These are phyloP conservation scores for Pholiota microspora DNA, from an alignment of 768 basidiomycete species.

Conservation along the genomic window DNA sequence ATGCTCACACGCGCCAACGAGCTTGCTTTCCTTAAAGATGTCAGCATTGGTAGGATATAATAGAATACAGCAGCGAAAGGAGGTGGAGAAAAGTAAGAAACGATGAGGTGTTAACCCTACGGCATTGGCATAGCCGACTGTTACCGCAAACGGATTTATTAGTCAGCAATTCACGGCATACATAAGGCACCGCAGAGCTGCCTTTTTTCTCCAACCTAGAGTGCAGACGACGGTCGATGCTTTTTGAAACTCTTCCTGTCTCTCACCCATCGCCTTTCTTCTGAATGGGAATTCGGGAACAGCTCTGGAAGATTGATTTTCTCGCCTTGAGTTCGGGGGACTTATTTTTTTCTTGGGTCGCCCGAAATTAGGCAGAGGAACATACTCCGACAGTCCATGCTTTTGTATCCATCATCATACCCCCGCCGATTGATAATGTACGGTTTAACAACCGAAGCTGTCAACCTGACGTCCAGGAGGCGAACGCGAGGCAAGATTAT, in stretches of 20 bases:
- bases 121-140: conserved; percentile 1
- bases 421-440: conserved; percentile 8
- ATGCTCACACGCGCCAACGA: conserved; percentile 60
- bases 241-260: conserved; percentile 57
- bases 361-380: conserved; percentile 84
- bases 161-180: conserved; percentile 38
- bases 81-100: conserved; percentile 20
- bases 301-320: conserved; percentile 64
- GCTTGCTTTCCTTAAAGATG: conserved; percentile 63
- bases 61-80: conserved; percentile 22
- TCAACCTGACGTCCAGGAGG: conserved; percentile 14
- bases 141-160: conserved; percentile 24
- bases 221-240: conserved; percentile 78
- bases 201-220: conserved; percentile 41
- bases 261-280: conserved; percentile 51
- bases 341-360: conserved; percentile 49
- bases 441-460: conserved; percentile 2
- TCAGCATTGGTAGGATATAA: conserved; percentile 50
- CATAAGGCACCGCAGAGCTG: conserved; percentile 10
- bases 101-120: conserved; percentile 8
- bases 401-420: conserved; percentile 9
- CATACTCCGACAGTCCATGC: conserved; percentile 32
- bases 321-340: conserved; percentile 82
- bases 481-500: conserved; percentile 16
- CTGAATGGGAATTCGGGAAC: conserved; percentile 33